Percentiles rank a stretch among this genome's conserved stretches.
phyloP scores from a whole-genome alignment of 306 rosid genomes.

The Carpinus fangiana region DNA sequence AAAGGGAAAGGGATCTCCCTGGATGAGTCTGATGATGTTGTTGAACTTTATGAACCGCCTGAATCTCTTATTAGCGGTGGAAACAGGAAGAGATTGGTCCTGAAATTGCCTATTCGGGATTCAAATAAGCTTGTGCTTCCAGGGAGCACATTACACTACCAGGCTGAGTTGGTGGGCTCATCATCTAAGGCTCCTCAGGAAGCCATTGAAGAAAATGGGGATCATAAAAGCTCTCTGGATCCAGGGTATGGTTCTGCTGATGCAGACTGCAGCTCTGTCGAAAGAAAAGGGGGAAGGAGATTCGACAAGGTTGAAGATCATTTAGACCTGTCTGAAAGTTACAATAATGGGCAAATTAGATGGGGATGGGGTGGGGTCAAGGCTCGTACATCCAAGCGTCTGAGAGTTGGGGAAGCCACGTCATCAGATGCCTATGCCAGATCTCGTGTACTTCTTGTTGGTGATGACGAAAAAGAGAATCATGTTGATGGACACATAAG shows the following conservation, averaged over 20 bases:
- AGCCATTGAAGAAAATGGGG: conserved; percentile 38
- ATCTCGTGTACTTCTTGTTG: conserved; percentile 35
- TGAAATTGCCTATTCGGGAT: conserved; percentile 67
- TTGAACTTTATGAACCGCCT: conserved; percentile 40
- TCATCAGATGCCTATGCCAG: conserved; percentile 47
- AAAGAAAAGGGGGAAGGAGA: conserved; percentile 41
- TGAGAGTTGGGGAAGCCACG: conserved; percentile 53
- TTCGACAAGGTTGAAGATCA: conserved; percentile 31
- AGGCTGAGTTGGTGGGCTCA: conserved; percentile 56
- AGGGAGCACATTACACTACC: conserved; percentile 26
- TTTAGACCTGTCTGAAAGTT: conserved; percentile 42
- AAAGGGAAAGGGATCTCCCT: conserved; percentile 73
- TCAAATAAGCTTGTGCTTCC: conserved; percentile 42
- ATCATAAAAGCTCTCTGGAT: conserved; percentile 35
- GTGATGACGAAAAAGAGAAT: conserved; percentile 45
- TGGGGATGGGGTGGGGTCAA: conserved; percentile 96
- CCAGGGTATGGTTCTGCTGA: conserved; percentile 34
- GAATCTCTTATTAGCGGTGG: conserved; percentile 46
- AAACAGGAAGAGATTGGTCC: conserved; percentile 65
- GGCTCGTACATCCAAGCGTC: conserved; percentile 74
- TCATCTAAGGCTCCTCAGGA: conserved; percentile 60
- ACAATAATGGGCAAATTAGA: conserved; percentile 52
- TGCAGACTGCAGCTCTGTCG: conserved; percentile 33
- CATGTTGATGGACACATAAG: conserved; percentile 30
- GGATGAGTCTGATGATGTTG: conserved; percentile 48